Evolutionary conservation across 495 filamentous ascomycete species (phyloP).

Genomic region (Xylaria longipes): DNA sequence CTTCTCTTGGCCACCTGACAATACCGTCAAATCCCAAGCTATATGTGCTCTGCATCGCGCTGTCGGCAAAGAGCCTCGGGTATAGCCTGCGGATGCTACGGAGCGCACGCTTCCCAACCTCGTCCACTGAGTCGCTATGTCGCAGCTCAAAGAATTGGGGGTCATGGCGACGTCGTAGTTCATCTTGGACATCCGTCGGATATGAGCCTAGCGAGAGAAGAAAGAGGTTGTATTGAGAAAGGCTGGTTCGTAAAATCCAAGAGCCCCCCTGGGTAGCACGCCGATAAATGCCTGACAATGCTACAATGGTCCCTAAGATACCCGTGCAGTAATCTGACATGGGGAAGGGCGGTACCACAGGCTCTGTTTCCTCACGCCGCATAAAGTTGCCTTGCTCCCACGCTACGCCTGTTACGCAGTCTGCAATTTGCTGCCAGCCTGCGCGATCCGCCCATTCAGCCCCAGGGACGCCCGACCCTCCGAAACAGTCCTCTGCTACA

Average conservation of each 20-base stretch:
- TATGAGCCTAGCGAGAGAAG: constrained; percentile 69
- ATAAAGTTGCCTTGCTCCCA: constrained; percentile 79
- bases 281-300: constrained; percentile 66
- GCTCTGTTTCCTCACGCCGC: too few relatives aligned
- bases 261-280: constrained; percentile 68
- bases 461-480: constrained; percentile 43
- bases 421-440: constrained; percentile 67
- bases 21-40: constrained; percentile 56
- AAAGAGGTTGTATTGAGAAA: constrained; percentile 56
- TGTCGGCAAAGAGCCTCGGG: constrained; percentile 57
- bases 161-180: constrained; percentile 60
- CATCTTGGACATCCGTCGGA: constrained; percentile 59
- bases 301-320: constrained; percentile 67
- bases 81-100: constrained; percentile 60
- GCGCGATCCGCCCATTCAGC: constrained; percentile 57
- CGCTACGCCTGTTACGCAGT: constrained; percentile 61
- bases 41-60: constrained; percentile 53
- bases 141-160: constrained; percentile 57
- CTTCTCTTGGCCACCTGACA: constrained; percentile 59
- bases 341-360: constrained; percentile 80
- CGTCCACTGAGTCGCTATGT: constrained; percentile 75
- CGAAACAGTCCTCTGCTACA: constrained; percentile 77
- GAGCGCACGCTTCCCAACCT: constrained; percentile 66
- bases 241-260: constrained; percentile 64
- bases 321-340: constrained; percentile 84